A percentile compares a stretch with the other conserved stretches of the same genome.
These are phyloP conservation scores for Zygosaccharomyces bailii DNA, from an alignment of 805 yeast species.

Conservation along the genomic window DNA sequence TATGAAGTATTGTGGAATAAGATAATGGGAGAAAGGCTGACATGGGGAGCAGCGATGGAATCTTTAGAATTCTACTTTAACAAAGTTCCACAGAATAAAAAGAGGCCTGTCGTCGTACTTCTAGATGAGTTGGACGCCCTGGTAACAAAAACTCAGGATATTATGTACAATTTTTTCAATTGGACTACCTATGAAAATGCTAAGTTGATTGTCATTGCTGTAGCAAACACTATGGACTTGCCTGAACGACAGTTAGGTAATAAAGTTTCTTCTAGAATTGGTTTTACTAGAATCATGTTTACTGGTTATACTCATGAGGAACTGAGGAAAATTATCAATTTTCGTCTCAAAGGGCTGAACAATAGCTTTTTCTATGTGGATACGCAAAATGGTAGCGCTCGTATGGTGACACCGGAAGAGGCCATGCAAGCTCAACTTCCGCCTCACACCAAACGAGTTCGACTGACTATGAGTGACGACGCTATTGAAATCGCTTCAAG, in stretches of 20 bases:
- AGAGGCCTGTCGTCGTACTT: constrained; percentile 60
- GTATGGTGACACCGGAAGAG: constrained; percentile 27
- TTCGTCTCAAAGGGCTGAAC: constrained; percentile 56
- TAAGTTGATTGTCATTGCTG: constrained; percentile 80
- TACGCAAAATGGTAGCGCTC: constrained; percentile 38
- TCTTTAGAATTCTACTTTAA: constrained; percentile 69
- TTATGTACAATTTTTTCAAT: constrained; percentile 93
- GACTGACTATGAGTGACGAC: constrained; percentile 48
- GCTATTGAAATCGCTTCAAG: constrained; percentile 91
- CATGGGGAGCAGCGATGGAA: constrained; percentile 61
- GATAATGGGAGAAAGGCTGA: constrained; percentile 55
- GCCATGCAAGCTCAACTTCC: constrained; percentile 11
- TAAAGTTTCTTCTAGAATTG: constrained; percentile 87
- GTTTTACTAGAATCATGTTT: constrained; percentile 80
- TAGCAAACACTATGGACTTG: constrained; percentile 95
- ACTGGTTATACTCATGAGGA: constrained; percentile 84
- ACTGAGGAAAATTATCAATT: constrained; percentile 67
- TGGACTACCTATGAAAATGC: constrained; percentile 90
- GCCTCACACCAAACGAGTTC: constrained; percentile 29
- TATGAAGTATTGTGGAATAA: constrained; percentile 82
- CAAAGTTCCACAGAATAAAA: constrained; percentile 34
- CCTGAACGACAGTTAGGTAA: constrained; percentile 87
- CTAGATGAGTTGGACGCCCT: constrained; percentile 94
- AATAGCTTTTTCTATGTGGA: constrained; percentile 35
- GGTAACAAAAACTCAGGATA: constrained; percentile 71